phyloP scores from a whole-genome alignment of 164 flowering plant species.

The Nymphaea colorata region DNA sequence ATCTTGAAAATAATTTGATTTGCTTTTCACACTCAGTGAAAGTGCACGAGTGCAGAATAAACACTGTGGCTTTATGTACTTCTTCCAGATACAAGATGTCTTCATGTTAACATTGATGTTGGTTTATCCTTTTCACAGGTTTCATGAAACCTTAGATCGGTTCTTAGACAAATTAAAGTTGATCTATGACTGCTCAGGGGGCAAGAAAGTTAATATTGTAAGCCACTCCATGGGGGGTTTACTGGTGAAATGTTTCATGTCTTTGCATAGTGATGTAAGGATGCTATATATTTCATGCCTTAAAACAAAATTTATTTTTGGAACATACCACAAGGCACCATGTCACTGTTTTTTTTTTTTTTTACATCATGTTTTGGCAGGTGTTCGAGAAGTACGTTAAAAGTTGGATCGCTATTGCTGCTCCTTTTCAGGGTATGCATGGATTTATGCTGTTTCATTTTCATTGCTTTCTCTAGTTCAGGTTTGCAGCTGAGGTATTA shows the following conservation, averaged over 20 bases:
- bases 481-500: too few relatives aligned
- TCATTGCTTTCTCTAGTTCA: neutral
- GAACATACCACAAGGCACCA: too few relatives aligned
- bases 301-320: neutral
- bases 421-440: conserved; percentile 78
- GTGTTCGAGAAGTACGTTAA: conserved; percentile 92
- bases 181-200: conserved; percentile 73
- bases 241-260: conserved; percentile 92
- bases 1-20: too few relatives aligned
- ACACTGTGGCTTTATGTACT: too few relatives aligned
- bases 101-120: too few relatives aligned
- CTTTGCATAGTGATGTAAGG: conserved; percentile 68
- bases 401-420: conserved; percentile 97
- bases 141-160: conserved; percentile 62
- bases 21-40: too few relatives aligned
- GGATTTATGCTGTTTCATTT: neutral
- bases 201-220: conserved; percentile 69
- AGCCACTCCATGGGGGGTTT: conserved; percentile 99
- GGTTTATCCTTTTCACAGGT: conserved; percentile 25
- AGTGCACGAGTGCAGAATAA: too few relatives aligned
- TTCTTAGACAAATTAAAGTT: conserved; percentile 67
- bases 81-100: too few relatives aligned
- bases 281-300: neutral
- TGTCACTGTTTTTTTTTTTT: too few relatives aligned
- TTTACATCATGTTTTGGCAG: conserved; percentile 15